phyloP scores from a whole-genome alignment of 2,329 filamentous ascomycete species.

The Diaporthe batatas region DNA sequence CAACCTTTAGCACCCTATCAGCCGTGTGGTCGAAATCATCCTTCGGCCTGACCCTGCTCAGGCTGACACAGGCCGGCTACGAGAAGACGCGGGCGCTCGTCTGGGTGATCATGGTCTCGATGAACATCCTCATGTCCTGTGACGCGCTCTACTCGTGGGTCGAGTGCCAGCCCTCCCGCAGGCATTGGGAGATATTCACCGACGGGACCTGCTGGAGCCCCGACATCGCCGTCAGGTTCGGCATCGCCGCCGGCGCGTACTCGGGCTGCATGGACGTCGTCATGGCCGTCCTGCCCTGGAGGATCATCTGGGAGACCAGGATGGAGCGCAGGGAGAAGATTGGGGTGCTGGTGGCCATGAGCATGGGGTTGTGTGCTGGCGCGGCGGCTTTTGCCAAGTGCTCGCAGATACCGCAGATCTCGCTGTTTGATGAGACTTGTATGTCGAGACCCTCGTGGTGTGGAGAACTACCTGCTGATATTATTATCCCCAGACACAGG shows the following conservation, averaged over 20 bases:
- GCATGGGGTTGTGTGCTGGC: slow-evolving; percentile 40
- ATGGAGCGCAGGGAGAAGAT: slow-evolving; percentile 41
- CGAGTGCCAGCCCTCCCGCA: slow-evolving; percentile 49
- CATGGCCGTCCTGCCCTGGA: slow-evolving; percentile 42
- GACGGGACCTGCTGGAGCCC: slow-evolving; percentile 47
- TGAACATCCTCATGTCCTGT: slow-evolving; percentile 50
- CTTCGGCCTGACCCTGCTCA: slow-evolving; percentile 53
- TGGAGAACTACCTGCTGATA: not conserved
- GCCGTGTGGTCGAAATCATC: slow-evolving; percentile 53
- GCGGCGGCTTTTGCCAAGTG: slow-evolving; percentile 6
- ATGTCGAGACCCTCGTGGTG: not conserved
- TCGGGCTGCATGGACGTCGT: slow-evolving; percentile 42
- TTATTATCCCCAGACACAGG: not conserved
- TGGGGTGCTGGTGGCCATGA: slow-evolving; percentile 41
- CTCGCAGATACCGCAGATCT: slow-evolving; percentile 46
- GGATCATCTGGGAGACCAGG: slow-evolving; percentile 39
- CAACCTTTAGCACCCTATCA: slow-evolving; percentile 45
- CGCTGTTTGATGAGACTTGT: slow-evolving; percentile 40
- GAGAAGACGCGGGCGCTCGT: slow-evolving; percentile 46
- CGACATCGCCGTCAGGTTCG: slow-evolving; percentile 44
- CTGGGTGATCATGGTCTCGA: slow-evolving; percentile 51
- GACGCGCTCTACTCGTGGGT: slow-evolving; percentile 47
- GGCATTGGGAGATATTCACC: slow-evolving; percentile 45
- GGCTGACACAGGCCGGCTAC: slow-evolving; percentile 45
- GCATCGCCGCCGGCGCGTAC: slow-evolving; percentile 42